phyloP scores from a whole-genome alignment of 257 asterid species.

The Solanum gracilifrons region DNA sequence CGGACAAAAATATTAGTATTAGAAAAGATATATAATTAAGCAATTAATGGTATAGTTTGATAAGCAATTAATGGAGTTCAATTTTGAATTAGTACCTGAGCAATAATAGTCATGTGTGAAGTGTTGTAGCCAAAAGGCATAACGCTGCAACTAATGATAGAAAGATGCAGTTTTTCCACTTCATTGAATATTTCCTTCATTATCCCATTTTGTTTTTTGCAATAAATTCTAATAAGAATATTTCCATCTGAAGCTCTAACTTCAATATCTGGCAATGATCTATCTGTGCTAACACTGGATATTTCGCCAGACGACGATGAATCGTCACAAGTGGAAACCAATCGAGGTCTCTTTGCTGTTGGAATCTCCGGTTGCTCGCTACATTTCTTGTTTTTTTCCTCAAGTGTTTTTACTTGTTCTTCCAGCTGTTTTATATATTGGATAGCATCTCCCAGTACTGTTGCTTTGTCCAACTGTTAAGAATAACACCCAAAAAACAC shows the following conservation, averaged over 20 bases:
- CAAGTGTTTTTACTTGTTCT: constrained; percentile 9
- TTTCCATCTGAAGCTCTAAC: constrained; percentile 6
- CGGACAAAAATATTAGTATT: background rate
- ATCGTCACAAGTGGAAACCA: background rate
- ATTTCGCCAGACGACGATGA: constrained; percentile 3
- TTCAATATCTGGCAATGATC: constrained; percentile 3
- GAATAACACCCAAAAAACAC: background rate
- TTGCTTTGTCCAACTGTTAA: constrained; percentile 22
- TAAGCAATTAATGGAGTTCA: too few relatives aligned
- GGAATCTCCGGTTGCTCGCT: background rate
- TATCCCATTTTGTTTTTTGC: constrained; percentile 5
- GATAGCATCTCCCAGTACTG: constrained; percentile 18
- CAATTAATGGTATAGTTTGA: background rate
- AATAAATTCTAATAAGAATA: constrained; percentile 3
- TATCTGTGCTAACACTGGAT: background rate
- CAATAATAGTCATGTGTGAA: constrained; percentile 4
- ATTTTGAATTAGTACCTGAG: constrained; percentile 8
- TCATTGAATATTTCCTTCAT: constrained; percentile 7
- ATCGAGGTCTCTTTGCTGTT: background rate
- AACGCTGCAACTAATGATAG: background rate
- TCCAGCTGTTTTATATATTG: constrained; percentile 11
- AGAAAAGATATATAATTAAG: background rate
- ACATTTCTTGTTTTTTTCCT: constrained; percentile 4
- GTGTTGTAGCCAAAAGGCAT: constrained; percentile 9
- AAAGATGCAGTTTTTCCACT: constrained; percentile 3